phyloP scores from a whole-genome alignment of 2,329 filamentous ascomycete genomes.

The Scytalidium lignicola region DNA sequence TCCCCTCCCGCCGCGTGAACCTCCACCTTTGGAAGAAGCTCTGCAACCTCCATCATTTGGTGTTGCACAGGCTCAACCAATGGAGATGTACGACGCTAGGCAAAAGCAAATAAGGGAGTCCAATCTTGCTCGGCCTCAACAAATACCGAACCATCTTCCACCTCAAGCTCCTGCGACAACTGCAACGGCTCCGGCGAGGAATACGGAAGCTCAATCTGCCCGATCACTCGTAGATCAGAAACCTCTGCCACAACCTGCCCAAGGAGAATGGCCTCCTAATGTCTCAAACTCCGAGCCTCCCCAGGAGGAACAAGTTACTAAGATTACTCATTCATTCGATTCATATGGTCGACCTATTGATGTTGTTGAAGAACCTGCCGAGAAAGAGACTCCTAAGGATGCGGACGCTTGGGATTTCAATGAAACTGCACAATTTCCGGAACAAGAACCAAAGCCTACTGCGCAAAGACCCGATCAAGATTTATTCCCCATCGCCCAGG shows the following conservation, averaged over 20 bases:
- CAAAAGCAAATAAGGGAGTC: constrained; percentile 55
- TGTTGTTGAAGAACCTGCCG: constrained; percentile 30
- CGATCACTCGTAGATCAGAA: constrained; percentile 46
- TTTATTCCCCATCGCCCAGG: constrained; percentile 76
- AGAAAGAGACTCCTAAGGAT: constrained; percentile 47
- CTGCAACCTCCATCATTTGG: constrained; percentile 43
- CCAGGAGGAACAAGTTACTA: constrained; percentile 50
- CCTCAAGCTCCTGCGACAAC: constrained; percentile 37
- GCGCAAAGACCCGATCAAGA: constrained; percentile 77
- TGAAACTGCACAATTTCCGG: constrained; percentile 60
- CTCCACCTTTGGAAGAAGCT: constrained; percentile 56
- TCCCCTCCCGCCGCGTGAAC: constrained; percentile 58
- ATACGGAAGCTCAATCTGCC: constrained; percentile 42
- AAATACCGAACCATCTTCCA: constrained; percentile 55
- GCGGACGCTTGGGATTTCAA: constrained; percentile 91
- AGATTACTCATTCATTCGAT: constrained; percentile 54
- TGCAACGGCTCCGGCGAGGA: constrained; percentile 33
- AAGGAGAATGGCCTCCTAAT: constrained; percentile 31
- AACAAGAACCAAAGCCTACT: constrained; percentile 46
- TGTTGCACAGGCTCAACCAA: constrained; percentile 34
- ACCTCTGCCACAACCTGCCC: constrained; percentile 34
- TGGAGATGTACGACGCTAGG: constrained; percentile 31
- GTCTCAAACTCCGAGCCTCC: constrained; percentile 14
- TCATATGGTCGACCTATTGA: constrained; percentile 47
- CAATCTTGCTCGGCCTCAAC: constrained; percentile 44